phyloP scores from a whole-genome alignment of 495 filamentous ascomycete genomes.

The Penicillium chermesinum region DNA sequence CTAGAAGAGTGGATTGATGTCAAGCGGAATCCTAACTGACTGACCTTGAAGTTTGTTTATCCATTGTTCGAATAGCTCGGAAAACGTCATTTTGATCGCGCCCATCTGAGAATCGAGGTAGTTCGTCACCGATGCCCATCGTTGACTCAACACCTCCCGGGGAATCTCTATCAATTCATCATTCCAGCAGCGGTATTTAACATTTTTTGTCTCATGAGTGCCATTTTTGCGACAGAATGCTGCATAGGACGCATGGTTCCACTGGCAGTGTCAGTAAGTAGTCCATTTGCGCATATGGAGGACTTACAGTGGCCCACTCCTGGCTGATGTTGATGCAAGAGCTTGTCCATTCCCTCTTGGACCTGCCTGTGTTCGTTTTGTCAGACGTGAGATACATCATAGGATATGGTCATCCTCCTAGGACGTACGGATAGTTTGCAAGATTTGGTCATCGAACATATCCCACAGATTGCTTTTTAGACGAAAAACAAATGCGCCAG shows the following conservation, averaged over 20 bases:
- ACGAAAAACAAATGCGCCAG: background rate
- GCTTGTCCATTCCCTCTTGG: constrained; percentile 3
- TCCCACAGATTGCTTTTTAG: background rate
- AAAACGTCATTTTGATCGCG: too few species aligned
- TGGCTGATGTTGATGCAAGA: constrained; percentile 8
- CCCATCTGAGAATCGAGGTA: constrained; percentile 1
- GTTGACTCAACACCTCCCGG: background rate
- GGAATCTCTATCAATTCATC: constrained; percentile 6
- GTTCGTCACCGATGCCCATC: constrained; percentile 5
- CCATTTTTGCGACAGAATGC: constrained; percentile 23
- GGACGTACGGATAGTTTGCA: constrained; percentile 8
- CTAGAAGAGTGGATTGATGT: background rate
- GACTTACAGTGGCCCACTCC: constrained; percentile 20
- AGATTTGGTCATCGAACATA: constrained; percentile 2
- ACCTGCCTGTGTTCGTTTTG: constrained; percentile 2
- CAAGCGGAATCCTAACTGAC: background rate
- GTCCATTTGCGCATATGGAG: too few species aligned
- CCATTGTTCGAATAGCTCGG: background rate
- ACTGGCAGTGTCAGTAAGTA: constrained; percentile 15
- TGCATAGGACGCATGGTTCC: constrained; percentile 2
- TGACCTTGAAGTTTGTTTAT: background rate
- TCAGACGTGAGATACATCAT: background rate
- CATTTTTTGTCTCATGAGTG: constrained; percentile 4
- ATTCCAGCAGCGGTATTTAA: constrained; percentile 23
- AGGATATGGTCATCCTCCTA: too few species aligned